phyloP scores from a whole-genome alignment of 2,329 filamentous ascomycete genomes.

The Aspergillus brunneoviolaceus region DNA sequence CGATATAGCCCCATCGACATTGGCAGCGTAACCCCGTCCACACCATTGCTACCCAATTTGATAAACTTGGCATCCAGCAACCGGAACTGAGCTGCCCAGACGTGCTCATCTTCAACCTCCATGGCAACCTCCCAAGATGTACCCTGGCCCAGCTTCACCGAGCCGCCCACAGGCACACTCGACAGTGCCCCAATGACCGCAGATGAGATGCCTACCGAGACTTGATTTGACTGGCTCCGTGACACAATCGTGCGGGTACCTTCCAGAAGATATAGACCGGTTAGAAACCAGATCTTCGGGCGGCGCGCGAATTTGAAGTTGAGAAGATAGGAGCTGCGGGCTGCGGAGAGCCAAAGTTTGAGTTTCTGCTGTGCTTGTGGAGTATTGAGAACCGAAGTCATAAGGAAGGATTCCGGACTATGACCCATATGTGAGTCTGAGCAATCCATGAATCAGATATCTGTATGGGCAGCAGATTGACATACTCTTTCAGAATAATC shows the following conservation, averaged over 20 bases:
- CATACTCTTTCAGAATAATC: constrained; percentile 25
- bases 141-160: constrained; percentile 21
- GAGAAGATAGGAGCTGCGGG: constrained; percentile 22
- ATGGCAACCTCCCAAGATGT: constrained; percentile 24
- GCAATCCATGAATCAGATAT: not conserved
- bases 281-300: constrained; percentile 27
- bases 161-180: constrained; percentile 25
- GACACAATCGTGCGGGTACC: constrained; percentile 22
- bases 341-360: constrained; percentile 28
- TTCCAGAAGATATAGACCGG: constrained; percentile 25
- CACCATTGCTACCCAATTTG: constrained; percentile 10
- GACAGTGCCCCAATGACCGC: constrained; percentile 21
- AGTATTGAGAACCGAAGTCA: constrained; percentile 15
- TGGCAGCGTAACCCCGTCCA: constrained; percentile 15
- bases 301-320: constrained; percentile 27
- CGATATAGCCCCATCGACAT: constrained; percentile 23
- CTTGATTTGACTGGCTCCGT: constrained; percentile 8
- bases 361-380: constrained; percentile 21
- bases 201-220: constrained; percentile 22
- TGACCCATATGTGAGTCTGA: not conserved
- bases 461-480: constrained; percentile 1
- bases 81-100: constrained; percentile 29
- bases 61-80: constrained; percentile 24
- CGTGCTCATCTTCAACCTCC: constrained; percentile 26
- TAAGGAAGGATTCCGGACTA: constrained; percentile 24